These are phyloP conservation scores for Durio zibethinus DNA, from an alignment of 345 rosid species.

Conservation along the genomic window DNA sequence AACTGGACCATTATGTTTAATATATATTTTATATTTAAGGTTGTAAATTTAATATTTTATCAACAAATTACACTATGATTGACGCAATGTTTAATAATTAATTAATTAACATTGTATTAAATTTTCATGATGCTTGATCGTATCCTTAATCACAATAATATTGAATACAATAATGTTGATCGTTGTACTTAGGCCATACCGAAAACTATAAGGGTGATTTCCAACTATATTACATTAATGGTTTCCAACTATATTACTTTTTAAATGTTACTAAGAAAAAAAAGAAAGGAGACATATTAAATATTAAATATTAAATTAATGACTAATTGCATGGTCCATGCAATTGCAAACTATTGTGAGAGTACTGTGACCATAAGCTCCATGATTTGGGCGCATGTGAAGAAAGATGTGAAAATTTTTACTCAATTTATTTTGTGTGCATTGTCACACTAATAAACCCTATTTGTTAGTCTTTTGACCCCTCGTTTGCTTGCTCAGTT, in stretches of 20 bases:
- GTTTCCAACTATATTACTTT: too few species aligned
- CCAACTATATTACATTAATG: too few species aligned
- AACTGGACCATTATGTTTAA: background rate
- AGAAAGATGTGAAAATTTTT: background rate
- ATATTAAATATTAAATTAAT: too few species aligned
- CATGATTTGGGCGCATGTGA: conserved; percentile 1
- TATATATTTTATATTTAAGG: too few species aligned
- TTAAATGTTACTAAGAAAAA: background rate
- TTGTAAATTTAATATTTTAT: too few species aligned
- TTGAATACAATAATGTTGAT: too few species aligned
- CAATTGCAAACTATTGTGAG: background rate
- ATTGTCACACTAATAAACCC: background rate
- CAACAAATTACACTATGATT: too few species aligned
- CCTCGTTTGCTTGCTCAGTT: background rate
- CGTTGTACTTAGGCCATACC: too few species aligned
- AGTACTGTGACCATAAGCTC: background rate
- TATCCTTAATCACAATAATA: background rate
- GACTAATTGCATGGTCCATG: conserved; percentile 7
- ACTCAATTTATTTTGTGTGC: background rate
- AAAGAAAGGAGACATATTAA: too few species aligned
- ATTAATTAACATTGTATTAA: background rate
- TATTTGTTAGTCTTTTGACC: background rate
- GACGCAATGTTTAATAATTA: too few species aligned
- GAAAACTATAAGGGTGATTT: background rate
- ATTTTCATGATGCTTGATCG: too few species aligned